phyloP scores from a whole-genome alignment of 1,284 basidiomycete genomes.

The Heterobasidion occidentale region DNA sequence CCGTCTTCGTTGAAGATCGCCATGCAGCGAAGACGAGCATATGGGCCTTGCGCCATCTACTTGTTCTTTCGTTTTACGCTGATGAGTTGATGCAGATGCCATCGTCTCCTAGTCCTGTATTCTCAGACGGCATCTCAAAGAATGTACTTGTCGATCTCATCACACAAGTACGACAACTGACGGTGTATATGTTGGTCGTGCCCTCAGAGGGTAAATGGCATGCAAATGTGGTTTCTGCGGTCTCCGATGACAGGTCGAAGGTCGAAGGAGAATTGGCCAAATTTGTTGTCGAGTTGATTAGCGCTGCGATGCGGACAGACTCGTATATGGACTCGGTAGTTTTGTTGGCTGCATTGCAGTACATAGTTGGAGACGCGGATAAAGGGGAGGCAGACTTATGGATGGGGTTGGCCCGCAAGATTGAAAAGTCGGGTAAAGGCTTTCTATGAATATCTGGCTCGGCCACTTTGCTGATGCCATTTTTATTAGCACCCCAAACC shows the following conservation, averaged over 20 bases:
- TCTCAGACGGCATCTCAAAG: conserved; percentile 30
- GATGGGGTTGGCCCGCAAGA: conserved; percentile 57
- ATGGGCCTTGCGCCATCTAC: conserved; percentile 59
- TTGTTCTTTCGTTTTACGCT: conserved; percentile 50
- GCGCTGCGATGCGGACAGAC: conserved; percentile 31
- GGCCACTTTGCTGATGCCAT: background rate
- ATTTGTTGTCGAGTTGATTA: conserved; percentile 37
- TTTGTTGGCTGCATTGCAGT: conserved; percentile 50
- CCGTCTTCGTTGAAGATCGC: conserved; percentile 56
- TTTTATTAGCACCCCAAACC: conserved; percentile 52
- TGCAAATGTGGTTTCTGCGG: conserved; percentile 29
- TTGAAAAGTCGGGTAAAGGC: conserved; percentile 55
- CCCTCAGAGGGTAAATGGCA: conserved; percentile 47
- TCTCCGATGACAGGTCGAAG: conserved; percentile 1
- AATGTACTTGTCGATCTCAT: conserved; percentile 36
- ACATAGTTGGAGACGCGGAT: conserved; percentile 53
- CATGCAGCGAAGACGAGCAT: conserved; percentile 47
- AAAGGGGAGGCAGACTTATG: conserved; percentile 69
- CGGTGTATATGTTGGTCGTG: conserved; percentile 61
- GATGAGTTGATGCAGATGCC: conserved; percentile 49
- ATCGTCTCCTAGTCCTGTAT: conserved; percentile 38
- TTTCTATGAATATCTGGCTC: background rate
- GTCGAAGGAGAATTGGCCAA: conserved; percentile 13
- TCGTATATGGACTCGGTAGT: conserved; percentile 47
- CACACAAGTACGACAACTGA: conserved; percentile 48